Evolutionary conservation across 2,329 filamentous ascomycete species (phyloP).

Genomic region (Colletotrichum australisinense): DNA sequence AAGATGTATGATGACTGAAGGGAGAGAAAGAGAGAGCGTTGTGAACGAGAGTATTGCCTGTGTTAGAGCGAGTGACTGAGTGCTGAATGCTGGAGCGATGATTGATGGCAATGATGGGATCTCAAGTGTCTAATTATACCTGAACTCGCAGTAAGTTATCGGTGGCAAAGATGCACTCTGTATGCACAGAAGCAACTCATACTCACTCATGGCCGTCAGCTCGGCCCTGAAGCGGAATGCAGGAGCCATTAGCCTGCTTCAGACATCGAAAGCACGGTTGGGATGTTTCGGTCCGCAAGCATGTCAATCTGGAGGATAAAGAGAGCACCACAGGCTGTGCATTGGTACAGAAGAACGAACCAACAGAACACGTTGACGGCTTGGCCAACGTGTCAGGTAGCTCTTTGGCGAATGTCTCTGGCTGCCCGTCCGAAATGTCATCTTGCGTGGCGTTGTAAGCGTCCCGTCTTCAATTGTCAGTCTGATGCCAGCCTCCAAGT

Average conservation of each 20-base stretch:
- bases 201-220: neutral
- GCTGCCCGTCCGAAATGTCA: neutral
- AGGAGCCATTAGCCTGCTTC: slow-evolving; percentile 12
- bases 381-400: slow-evolving; percentile 13
- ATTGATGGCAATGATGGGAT: neutral
- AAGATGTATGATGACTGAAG: too few species aligned
- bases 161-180: neutral
- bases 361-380: neutral
- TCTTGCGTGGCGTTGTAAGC: slow-evolving; percentile 19
- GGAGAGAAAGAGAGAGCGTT: neutral
- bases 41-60: neutral
- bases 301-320: neutral
- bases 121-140: neutral
- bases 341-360: neutral
- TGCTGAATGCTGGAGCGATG: neutral
- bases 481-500: slow-evolving; percentile 4
- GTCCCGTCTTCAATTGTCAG: neutral
- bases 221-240: slow-evolving; percentile 11
- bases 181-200: neutral
- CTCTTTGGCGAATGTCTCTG: neutral
- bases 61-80: neutral
- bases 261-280: slow-evolving; percentile 25
- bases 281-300: neutral
- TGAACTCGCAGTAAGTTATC: neutral
- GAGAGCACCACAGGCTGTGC: neutral